Evolutionary conservation across 768 basidiomycete species (phyloP), one percentile per base, ranked within the genome.

Genomic region (Tricholoma saponaceum): DNA sequence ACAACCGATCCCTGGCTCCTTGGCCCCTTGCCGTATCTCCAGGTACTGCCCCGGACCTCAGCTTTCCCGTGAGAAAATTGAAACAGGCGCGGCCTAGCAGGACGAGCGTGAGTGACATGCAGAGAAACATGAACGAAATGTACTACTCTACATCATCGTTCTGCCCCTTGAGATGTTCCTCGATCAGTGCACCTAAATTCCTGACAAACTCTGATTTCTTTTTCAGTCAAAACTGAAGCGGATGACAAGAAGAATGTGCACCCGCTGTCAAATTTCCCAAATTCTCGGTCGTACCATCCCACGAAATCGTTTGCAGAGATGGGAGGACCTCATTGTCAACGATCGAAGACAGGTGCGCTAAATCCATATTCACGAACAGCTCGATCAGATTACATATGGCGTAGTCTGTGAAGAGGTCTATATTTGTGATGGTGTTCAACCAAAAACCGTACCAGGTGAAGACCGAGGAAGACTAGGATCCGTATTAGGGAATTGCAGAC

Each of bases 301-400:
- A 72, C 5, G 76, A 69, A 13, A 69, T 67, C 5, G 81, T 75
- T 3, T 73, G 66, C 54, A 87, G 76, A 0, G 77, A 77, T 2
- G 76, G 70, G 23, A 88, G 68, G 5, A 78, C 71, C 10, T 78
- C 74, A 30, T 79, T 79, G 39, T 83, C 80, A 30, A 80, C 76
- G 20, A 90, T 77, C 35, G 82, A 78, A 32, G 79, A 76, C 10
- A 89, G 64, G 13, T 79, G 74, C 5, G 83, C 86, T 10, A 88
- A 72, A 61, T 91, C 89, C 75, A 91, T 79, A 61, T 88, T 82
- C 2, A 82, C 80, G 66, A 85, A 89, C 44, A 86, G 75, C 66
- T 89, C 87, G 46, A 86, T 74, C 43, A 89, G 68, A 25, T 77
- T 76, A 78, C 81, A 84, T 53, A 87, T 69, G 4, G 78, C 70